These are phyloP conservation scores for Escallonia rubra DNA, from an alignment of 129 eudicot species.

Conservation along the genomic window DNA sequence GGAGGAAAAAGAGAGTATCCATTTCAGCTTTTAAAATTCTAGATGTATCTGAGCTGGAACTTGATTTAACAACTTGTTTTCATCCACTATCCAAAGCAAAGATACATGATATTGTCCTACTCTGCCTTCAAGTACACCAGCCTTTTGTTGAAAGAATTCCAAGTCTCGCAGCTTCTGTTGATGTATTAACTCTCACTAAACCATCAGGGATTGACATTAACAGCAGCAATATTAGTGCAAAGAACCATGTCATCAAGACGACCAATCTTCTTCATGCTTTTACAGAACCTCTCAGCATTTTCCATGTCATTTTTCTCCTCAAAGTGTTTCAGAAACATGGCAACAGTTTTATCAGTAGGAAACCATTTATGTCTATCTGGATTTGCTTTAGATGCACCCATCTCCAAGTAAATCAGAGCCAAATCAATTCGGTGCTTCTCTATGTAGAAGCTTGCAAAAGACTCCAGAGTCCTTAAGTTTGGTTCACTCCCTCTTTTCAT, in stretches of 20 bases:
- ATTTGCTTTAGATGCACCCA: conserved; percentile 23
- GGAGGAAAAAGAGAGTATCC: no score
- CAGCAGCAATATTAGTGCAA: conserved; percentile 6
- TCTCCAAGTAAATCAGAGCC: conserved; percentile 38
- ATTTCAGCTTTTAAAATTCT: no score
- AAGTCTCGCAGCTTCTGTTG: no score
- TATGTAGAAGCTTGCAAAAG: conserved; percentile 18
- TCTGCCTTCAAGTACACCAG: no score
- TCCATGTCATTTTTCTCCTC: conserved; percentile 30
- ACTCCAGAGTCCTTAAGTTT: conserved; percentile 25
- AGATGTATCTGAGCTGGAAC: no score
- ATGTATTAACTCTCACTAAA: no score
- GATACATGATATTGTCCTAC: no score
- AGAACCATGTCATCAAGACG: conserved; percentile 34
- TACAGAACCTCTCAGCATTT: conserved; percentile 22
- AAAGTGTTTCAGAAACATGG: conserved; percentile 26
- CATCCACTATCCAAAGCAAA: no score
- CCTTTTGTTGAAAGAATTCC: no score
- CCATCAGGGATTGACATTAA: not conserved
- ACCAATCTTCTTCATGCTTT: conserved; percentile 34
- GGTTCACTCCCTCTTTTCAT: conserved; percentile 15
- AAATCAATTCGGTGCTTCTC: conserved; percentile 21
- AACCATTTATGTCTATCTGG: conserved; percentile 15
- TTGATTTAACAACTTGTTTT: no score
- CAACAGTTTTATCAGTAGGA: conserved; percentile 34